A percentile compares a stretch with the other conserved stretches of the same genome.
phyloP scores from a whole-genome alignment of 805 yeast genomes.

The Ogataea wickerhamii region DNA sequence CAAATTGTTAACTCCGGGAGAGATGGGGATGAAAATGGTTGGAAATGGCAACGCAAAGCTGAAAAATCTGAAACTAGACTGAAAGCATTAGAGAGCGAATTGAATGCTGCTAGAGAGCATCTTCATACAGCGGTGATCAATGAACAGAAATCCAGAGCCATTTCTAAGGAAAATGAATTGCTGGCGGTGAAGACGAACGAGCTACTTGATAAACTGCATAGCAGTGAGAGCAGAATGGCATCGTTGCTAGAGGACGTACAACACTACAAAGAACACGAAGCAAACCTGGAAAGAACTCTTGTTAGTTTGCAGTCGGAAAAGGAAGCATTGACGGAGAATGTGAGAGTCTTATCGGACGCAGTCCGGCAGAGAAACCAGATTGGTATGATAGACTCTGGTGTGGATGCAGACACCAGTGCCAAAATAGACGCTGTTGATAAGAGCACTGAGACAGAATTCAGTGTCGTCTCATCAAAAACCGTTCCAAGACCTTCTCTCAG shows the following conservation, averaged over 20 bases:
- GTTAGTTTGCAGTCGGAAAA: constrained; percentile 1
- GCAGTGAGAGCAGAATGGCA: constrained; percentile 1
- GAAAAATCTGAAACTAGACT: constrained; percentile 21
- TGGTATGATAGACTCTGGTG: not conserved
- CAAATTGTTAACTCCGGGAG: not conserved
- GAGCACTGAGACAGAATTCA: not conserved
- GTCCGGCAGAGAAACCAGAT: too few relatives aligned
- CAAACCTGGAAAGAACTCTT: constrained; percentile 5
- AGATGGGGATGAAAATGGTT: constrained; percentile 1
- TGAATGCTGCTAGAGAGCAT: constrained; percentile 19
- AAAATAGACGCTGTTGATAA: constrained; percentile 2
- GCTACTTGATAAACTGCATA: constrained; percentile 6
- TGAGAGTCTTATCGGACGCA: not conserved
- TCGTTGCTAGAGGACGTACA: constrained; percentile 6
- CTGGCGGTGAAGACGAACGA: constrained; percentile 2
- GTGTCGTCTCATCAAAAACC: not conserved
- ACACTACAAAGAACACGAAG: constrained; percentile 4
- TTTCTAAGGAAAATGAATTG: constrained; percentile 10
- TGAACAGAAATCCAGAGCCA: constrained; percentile 14
- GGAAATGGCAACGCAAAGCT: constrained; percentile 6
- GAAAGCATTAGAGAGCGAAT: constrained; percentile 19
- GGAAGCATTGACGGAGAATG: constrained; percentile 5
- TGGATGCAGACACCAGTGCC: constrained; percentile 1
- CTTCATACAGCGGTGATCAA: constrained; percentile 17
- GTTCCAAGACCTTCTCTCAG: not conserved